phyloP scores from a whole-genome alignment of 768 basidiomycete species.

The Pisolithus marmoratus region DNA sequence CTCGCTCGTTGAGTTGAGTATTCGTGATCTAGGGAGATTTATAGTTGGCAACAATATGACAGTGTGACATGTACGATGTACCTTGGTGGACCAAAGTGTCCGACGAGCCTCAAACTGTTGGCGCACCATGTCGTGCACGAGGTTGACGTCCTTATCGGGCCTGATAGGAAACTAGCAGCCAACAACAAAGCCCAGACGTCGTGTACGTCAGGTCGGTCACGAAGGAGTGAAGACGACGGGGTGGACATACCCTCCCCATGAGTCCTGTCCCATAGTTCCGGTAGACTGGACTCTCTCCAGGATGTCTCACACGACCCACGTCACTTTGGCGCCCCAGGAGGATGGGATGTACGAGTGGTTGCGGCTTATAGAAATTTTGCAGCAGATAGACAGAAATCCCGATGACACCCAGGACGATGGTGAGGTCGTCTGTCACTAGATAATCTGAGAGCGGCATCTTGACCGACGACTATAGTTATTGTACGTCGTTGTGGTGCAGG shows the following conservation, averaged over 20 bases:
- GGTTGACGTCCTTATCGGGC: conserved; percentile 66
- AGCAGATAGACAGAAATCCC: conserved; percentile 72
- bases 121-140: conserved; percentile 61
- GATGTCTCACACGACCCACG: conserved; percentile 72
- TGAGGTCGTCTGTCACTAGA: conserved; percentile 72
- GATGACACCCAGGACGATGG: conserved; percentile 69
- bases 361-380: conserved; percentile 73
- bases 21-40: conserved; percentile 59
- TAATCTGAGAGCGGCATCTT: conserved; percentile 47
- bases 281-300: conserved; percentile 81
- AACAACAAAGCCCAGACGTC: neutral
- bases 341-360: conserved; percentile 89
- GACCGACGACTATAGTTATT: neutral
- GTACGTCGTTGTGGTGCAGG: neutral
- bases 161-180: conserved; percentile 59
- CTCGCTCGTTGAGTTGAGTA: conserved; percentile 58
- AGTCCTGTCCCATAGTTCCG: conserved; percentile 86
- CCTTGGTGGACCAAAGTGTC: conserved; percentile 78
- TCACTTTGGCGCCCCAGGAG: conserved; percentile 90
- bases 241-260: conserved; percentile 62
- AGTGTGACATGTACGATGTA: conserved; percentile 20
- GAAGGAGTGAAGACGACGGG: conserved; percentile 1
- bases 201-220: neutral
- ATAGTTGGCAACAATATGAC: neutral
- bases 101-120: conserved; percentile 61